Conservation (phyloP, 2,329 filamentous ascomycete genomes). For the Curvularia sp. region DNA sequence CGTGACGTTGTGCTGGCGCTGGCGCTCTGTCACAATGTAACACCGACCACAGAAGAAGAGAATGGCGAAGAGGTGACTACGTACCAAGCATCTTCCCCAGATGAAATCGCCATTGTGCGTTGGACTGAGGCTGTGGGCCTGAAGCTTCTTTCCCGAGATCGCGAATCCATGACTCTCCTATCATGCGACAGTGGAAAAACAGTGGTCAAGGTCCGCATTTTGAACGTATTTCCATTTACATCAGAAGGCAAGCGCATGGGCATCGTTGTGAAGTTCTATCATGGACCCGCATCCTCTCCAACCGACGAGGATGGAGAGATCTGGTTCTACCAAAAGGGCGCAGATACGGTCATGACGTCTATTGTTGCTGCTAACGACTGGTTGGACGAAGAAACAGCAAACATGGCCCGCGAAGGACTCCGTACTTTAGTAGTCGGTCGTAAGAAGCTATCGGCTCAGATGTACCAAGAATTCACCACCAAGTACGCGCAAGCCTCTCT, state of each 20-base stretch:
- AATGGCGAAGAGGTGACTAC: conserved; percentile 78
- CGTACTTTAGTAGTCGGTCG: conserved; percentile 95
- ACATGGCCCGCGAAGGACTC: conserved; percentile 96
- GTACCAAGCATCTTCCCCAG: conserved; percentile 96
- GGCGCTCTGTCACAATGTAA: conserved; percentile 96
- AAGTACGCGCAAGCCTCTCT: conserved; percentile 82
- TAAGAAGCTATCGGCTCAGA: conserved; percentile 77
- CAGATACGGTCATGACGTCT: conserved; percentile 95
- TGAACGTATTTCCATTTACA: conserved; percentile 97
- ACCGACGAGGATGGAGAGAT: conserved; percentile 73
- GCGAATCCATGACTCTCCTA: conserved; percentile 82
- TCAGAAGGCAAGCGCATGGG: conserved; percentile 99
- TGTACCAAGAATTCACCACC: conserved; percentile 80
- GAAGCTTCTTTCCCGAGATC: conserved; percentile 82
- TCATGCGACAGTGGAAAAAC: conserved; percentile 74
- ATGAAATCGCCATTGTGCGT: conserved; percentile 96
- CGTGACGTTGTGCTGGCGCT: conserved; percentile 91
- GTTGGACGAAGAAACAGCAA: conserved; percentile 98
- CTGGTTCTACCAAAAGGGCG: conserved; percentile 98
- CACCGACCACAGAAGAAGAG: conserved; percentile 84
- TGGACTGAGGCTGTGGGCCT: conserved; percentile 95
- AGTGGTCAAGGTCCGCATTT: conserved; percentile 83
- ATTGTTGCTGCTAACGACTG: conserved; percentile 97
- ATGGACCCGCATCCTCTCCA: conserved; percentile 50
- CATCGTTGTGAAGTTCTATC: conserved; percentile 85